Evolutionary conservation across 116 monocot species (phyloP).

Genomic region (Papilionanthe hybrid): DNA sequence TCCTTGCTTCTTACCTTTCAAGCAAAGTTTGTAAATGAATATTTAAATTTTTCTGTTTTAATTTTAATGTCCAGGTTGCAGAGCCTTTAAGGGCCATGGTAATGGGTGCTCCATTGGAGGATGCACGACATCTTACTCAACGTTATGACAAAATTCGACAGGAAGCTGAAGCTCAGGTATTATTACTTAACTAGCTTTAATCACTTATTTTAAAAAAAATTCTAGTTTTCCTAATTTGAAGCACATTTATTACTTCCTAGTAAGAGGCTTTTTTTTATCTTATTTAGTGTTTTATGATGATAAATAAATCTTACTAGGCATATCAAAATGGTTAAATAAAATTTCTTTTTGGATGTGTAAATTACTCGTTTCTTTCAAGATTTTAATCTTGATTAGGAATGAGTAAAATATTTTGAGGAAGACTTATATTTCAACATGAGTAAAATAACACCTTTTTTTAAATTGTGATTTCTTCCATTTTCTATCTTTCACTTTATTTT

Average conservation of each 20-base stretch:
- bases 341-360: too few species aligned
- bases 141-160: constrained; percentile 88
- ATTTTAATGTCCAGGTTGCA: constrained; percentile 52
- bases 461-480: too few species aligned
- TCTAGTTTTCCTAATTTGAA: not conserved
- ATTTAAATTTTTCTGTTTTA: not conserved
- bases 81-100: constrained; percentile 97
- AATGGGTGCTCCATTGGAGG: constrained; percentile 94
- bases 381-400: too few species aligned
- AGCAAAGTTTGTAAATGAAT: not conserved
- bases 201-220: not conserved
- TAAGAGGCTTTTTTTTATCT: not conserved
- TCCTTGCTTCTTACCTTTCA: too few species aligned
- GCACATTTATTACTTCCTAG: too few species aligned
- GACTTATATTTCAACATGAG: too few species aligned
- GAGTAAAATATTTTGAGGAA: too few species aligned
- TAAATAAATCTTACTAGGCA: not conserved
- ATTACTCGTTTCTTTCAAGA: too few species aligned
- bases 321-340: too few species aligned
- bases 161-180: constrained; percentile 96
- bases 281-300: not conserved
- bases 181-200: not conserved
- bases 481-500: too few species aligned
- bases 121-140: constrained; percentile 94
- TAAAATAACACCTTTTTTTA: too few species aligned